Base-by-base conservation (phyloP, 2,329 filamentous ascomycete genomes). In the Ophiocordyceps camponoti-floridani region DNA sequence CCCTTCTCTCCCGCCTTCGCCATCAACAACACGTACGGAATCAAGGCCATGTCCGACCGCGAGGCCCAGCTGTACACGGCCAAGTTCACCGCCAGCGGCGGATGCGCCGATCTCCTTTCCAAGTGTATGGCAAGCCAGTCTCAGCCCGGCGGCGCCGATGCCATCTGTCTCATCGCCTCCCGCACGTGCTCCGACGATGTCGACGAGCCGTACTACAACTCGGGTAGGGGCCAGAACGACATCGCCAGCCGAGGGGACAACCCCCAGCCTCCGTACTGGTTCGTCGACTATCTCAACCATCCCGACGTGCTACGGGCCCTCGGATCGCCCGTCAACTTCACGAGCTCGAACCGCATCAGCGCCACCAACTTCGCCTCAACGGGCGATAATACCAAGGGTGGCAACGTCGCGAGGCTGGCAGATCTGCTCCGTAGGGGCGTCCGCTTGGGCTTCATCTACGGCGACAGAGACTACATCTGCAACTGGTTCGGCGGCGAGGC, bases 401-500 rank as follows among this genome's bases (percentile, higher is more conserved):
- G 74, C 50, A 72, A 78, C 52, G 63, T 80, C 33, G 59, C 68
- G 48, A 66, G 75, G 45, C 65, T 84, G 13, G 76, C 78, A 44
- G 62, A 67, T 13, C 70, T 84, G 19, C 64, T 84, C 44, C 66
- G 73, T 18, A 67, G 64, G 2, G 79, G 77, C 13, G 72, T 86
- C 16, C 77, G 76, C 11, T 72, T 91, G 14, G 79, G 80, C 6
- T 62, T 91, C 47, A 71, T 87, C 45, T 84, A 89, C 56, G 74
- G 75, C 26, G 75, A 79, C 53, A 61, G 73, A 48, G 75, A 79
- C 57, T 79, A 74, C 53, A 70, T 75, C 48, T 79, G 75, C 58
- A 79, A 79, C 56, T 79, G 80, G 61, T 65, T 80, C 50, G 84
- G 85, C n/a, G 84, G 83, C 33, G 73, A 91, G 59, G 77, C 79